Percentiles rank a stretch among this genome's conserved stretches.
Evolutionary conservation across 192 early-diverging fungal species (phyloP).

Genomic region (Backusella liffmaniae): DNA sequence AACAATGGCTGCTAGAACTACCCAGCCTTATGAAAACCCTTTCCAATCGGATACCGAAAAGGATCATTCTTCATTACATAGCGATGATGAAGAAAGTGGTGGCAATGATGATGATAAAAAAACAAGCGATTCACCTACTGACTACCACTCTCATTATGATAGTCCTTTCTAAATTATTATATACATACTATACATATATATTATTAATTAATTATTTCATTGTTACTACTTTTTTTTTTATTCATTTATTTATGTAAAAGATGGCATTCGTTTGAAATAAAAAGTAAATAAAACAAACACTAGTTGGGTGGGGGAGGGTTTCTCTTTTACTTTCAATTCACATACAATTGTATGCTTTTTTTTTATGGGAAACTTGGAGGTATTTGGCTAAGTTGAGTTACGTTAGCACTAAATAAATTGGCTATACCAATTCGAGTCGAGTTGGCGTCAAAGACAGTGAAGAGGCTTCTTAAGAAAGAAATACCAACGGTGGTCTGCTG

Average conservation of each 20-base stretch:
- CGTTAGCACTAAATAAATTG: background rate
- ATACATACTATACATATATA: background rate
- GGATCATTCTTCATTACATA: background rate
- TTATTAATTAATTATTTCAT: background rate
- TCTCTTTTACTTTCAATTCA: background rate
- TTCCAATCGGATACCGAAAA: background rate
- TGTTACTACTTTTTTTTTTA: background rate
- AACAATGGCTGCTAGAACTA: background rate
- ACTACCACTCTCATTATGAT: background rate
- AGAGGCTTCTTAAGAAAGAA: background rate
- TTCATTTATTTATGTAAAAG: background rate
- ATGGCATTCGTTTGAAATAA: background rate
- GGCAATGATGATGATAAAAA: background rate
- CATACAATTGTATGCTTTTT: background rate
- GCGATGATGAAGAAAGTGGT: background rate
- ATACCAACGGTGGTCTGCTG: background rate
- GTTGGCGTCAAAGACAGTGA: conserved; percentile 1
- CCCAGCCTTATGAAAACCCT: background rate
- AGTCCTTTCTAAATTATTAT: background rate
- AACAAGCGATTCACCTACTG: background rate
- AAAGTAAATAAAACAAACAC: background rate
- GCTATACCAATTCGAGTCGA: background rate
- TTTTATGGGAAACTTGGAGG: conserved; percentile 1
- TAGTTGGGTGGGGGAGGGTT: background rate
- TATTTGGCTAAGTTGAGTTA: background rate